phyloP scores from a whole-genome alignment of 768 basidiomycete species.

The Russula ochroleuca region DNA sequence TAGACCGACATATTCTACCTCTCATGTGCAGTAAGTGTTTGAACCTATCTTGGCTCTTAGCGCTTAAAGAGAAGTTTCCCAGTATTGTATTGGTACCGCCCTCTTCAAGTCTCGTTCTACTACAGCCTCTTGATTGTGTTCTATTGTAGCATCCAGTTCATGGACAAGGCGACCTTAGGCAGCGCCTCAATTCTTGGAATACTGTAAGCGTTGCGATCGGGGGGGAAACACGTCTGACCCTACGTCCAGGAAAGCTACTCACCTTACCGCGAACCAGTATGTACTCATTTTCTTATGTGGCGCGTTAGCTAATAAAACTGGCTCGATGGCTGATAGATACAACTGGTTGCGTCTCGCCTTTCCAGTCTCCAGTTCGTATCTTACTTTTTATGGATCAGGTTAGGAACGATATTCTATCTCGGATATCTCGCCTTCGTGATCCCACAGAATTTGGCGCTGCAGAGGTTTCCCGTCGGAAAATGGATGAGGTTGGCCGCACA shows the following conservation, averaged over 20 bases:
- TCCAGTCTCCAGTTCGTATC: too few relatives aligned
- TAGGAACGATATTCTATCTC: constrained; percentile 71
- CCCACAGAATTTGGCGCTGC: constrained; percentile 68
- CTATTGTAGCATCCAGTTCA: constrained; percentile 63
- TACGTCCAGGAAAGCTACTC: constrained; percentile 47
- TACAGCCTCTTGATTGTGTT: constrained; percentile 21
- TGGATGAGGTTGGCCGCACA: constrained; percentile 62
- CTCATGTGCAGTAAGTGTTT: constrained; percentile 62
- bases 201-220: constrained; percentile 38
- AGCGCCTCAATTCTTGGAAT: constrained; percentile 68
- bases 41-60: background rate
- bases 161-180: constrained; percentile 73
- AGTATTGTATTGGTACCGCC: constrained; percentile 54
- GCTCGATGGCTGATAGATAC: constrained; percentile 42
- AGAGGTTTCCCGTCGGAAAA: constrained; percentile 70
- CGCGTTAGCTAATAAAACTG: background rate
- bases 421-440: constrained; percentile 69
- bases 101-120: too few relatives aligned
- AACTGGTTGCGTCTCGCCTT: constrained; percentile 47
- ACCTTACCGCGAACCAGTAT: constrained; percentile 63
- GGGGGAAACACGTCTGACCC: constrained; percentile 1
- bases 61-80: constrained; percentile 5
- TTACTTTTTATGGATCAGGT: constrained; percentile 39
- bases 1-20: constrained; percentile 62
- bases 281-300: constrained; percentile 25